A percentile compares a stretch with the other conserved stretches of the same genome.
These are phyloP conservation scores for Colletotrichum gloeosporioides DNA, from an alignment of 2,329 filamentous ascomycete genomes.

Conservation along the genomic window DNA sequence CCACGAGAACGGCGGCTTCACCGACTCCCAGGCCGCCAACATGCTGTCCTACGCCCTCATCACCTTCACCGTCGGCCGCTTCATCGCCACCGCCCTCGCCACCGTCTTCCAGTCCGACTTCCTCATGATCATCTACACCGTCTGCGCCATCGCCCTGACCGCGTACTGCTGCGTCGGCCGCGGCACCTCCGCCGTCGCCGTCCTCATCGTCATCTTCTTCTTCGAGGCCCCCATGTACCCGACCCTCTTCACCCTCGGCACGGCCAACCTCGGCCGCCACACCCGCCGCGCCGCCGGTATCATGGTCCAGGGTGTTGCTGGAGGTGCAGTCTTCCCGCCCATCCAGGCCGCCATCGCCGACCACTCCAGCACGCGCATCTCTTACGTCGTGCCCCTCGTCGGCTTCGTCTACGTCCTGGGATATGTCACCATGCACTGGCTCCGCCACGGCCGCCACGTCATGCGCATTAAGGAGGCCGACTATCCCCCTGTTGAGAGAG, in stretches of 20 bases:
- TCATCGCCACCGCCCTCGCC: conserved; percentile 55
- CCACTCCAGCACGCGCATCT: conserved; percentile 41
- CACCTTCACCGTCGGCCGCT: conserved; percentile 54
- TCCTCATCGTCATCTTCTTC: conserved; percentile 61
- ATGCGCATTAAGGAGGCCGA: conserved; percentile 35
- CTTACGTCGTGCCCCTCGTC: conserved; percentile 47
- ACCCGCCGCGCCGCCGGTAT: conserved; percentile 76
- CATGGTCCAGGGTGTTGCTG: conserved; percentile 59
- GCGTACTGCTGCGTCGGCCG: conserved; percentile 32
- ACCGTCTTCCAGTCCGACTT: conserved; percentile 50
- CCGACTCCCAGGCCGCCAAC: conserved; percentile 35
- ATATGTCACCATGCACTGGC: conserved; percentile 35
- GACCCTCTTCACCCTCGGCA: conserved; percentile 62
- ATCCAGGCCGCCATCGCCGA: conserved; percentile 53
- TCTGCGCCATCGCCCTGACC: conserved; percentile 49
- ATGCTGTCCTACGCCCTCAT: conserved; percentile 40
- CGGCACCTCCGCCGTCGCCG: conserved; percentile 57
- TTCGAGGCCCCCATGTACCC: conserved; percentile 65
- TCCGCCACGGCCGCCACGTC: conserved; percentile 33
- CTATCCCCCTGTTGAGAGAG: conserved; percentile 19
- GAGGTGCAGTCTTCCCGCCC: conserved; percentile 61
- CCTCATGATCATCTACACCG: conserved; percentile 31
- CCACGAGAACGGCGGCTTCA: conserved; percentile 54
- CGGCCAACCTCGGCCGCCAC: conserved; percentile 70
- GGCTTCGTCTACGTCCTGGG: conserved; percentile 44